phyloP scores from a whole-genome alignment of 148 eudicot genomes.

The Rhododendron ferrugineum region DNA sequence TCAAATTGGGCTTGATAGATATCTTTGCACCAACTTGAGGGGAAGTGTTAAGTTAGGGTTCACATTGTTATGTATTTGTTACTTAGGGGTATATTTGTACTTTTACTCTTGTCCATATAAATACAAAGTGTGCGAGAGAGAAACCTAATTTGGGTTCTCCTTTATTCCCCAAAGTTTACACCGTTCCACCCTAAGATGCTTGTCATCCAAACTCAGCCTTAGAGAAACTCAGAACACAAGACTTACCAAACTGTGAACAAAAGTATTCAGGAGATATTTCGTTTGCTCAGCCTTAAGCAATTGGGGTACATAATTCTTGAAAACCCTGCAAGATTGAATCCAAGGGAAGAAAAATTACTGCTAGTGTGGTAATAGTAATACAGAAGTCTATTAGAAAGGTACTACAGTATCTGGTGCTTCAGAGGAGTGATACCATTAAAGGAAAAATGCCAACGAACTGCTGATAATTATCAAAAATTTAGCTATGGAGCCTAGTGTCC shows the following conservation, averaged over 20 bases:
- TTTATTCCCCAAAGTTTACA: too few relatives aligned
- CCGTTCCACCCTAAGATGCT: too few relatives aligned
- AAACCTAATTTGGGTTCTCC: too few relatives aligned
- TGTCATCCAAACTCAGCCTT: too few relatives aligned
- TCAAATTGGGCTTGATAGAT: too few relatives aligned
- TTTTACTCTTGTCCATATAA: too few relatives aligned
- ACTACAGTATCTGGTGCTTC: not conserved
- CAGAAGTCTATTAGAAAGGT: not conserved
- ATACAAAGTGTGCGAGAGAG: too few relatives aligned
- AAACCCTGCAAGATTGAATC: conserved; percentile 58
- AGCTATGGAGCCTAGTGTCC: not conserved
- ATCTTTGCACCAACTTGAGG: too few relatives aligned
- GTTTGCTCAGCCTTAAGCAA: conserved; percentile 58
- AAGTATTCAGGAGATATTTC: conserved; percentile 36
- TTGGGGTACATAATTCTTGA: conserved; percentile 62
- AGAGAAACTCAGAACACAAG: not conserved
- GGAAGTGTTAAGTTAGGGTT: too few relatives aligned
- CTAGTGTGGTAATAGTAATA: not conserved
- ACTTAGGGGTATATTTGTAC: too few relatives aligned
- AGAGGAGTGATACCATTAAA: not conserved
- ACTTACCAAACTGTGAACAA: conserved; percentile 63
- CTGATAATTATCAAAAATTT: not conserved
- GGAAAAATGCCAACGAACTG: not conserved
- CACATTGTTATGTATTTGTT: too few relatives aligned
- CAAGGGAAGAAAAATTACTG: not conserved